These are phyloP conservation scores for Lagenidium sp. DNA, from an alignment of 352 stramenopile genomes.

Conservation along the genomic window DNA sequence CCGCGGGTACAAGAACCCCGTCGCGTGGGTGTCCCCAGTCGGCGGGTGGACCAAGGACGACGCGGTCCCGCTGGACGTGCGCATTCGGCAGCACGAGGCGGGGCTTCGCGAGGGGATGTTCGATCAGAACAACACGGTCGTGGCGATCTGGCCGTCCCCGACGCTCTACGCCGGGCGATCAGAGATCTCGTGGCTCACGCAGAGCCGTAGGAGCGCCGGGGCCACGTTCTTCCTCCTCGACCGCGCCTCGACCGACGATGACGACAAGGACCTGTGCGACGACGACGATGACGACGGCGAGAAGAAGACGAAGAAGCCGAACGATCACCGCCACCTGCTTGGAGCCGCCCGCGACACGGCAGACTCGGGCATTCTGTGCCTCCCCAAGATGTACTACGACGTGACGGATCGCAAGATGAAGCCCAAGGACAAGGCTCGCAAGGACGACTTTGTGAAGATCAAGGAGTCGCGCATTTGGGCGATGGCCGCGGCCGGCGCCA, in stretches of 20 bases:
- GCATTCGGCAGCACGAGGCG: constrained; percentile 95
- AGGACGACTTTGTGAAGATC: constrained; percentile 97
- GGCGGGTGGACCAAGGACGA: constrained; percentile 98
- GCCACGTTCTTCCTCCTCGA: constrained; percentile 98
- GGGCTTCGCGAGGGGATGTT: constrained; percentile 91
- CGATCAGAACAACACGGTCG: constrained; percentile 94
- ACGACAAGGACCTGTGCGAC: constrained; percentile 90
- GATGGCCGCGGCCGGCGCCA: constrained; percentile 90
- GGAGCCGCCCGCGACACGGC: constrained; percentile 94
- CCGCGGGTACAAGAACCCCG: constrained; percentile 93
- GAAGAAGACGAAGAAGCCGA: too few species aligned
- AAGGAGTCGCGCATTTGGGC: constrained; percentile 96
- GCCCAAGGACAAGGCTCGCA: constrained; percentile 84
- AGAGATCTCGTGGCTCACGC: constrained; percentile 98
- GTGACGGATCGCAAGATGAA: constrained; percentile 98
- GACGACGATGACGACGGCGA: constrained; percentile 95
- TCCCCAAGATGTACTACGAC: constrained; percentile 98
- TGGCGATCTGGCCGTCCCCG: constrained; percentile 97
- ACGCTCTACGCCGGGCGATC: constrained; percentile 98
- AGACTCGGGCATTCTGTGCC: constrained; percentile 92
- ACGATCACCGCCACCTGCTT: constrained; percentile 96
- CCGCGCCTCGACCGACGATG: constrained; percentile 97
- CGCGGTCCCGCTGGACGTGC: constrained; percentile 96
- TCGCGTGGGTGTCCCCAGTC: constrained; percentile 97
- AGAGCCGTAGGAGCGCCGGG: constrained; percentile 93